Percentiles rank a stretch among this genome's conserved stretches.
phyloP scores from a whole-genome alignment of 129 eudicot species.

The Tagetes erecta region DNA sequence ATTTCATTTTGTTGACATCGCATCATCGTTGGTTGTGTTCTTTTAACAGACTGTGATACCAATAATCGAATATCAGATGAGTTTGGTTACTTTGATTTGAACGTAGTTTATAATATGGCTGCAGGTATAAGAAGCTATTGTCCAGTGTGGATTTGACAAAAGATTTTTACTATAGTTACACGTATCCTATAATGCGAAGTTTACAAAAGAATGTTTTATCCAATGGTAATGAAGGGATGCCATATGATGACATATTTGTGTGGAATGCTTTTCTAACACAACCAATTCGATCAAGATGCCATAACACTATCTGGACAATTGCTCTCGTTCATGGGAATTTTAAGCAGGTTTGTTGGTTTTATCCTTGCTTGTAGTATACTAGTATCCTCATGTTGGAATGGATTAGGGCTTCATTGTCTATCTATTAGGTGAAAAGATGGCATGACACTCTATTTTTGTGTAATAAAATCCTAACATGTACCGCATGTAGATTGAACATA shows the following conservation, averaged over 20 bases:
- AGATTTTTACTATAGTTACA: conserved; percentile 93
- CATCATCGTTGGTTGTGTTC: background rate
- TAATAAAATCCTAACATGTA: background rate
- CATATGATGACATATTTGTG: conserved; percentile 83
- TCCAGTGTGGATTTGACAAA: conserved; percentile 87
- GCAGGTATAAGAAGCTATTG: conserved; percentile 98
- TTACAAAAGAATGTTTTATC: conserved; percentile 80
- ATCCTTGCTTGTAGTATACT: conserved; percentile 19
- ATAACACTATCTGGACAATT: conserved; percentile 85
- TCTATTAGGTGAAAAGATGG: background rate
- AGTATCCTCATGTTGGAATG: conserved; percentile 16
- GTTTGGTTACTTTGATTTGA: conserved; percentile 19
- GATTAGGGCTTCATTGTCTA: conserved; percentile 19
- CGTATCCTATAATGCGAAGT: conserved; percentile 90
- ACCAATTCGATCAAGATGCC: conserved; percentile 75
- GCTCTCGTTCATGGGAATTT: conserved; percentile 92
- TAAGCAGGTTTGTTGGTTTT: conserved; percentile 62
- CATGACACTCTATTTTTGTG: background rate
- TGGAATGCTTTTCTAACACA: conserved; percentile 93
- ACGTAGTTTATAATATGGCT: conserved; percentile 18
- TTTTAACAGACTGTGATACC: background rate
- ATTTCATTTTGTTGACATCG: background rate
- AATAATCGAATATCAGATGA: conserved; percentile 12
- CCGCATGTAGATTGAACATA: conserved; percentile 6
- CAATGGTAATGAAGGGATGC: conserved; percentile 63